A percentile compares a stretch with the other conserved stretches of the same genome.
Evolutionary conservation across 176 grass and related monocot genomes (phyloP).

Genomic region (Carex cristatella): DNA sequence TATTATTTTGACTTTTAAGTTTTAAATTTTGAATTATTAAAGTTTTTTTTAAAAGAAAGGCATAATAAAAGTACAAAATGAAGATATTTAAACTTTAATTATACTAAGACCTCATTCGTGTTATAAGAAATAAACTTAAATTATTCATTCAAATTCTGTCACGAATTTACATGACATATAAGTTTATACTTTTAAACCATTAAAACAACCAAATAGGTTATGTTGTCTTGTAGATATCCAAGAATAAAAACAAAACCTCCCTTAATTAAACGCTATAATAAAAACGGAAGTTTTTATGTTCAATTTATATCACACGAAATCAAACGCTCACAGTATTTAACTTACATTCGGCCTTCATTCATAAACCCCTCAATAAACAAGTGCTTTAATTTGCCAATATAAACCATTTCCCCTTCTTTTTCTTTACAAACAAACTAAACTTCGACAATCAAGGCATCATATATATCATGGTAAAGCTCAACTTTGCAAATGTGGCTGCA

Average conservation of each 20-base stretch:
- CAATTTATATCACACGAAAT: constrained; percentile 5
- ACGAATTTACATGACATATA: no score
- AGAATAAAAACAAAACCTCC: not conserved
- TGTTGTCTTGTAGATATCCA: no score
- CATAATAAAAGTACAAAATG: no score
- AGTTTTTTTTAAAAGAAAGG: no score
- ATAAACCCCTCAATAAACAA: not conserved
- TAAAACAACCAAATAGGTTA: no score
- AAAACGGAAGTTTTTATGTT: not conserved
- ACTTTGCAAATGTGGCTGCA: not conserved
- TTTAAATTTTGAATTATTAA: no score
- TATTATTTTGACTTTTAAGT: no score
- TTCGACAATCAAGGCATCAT: not conserved
- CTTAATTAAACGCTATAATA: not conserved
- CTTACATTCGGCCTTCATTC: not conserved
- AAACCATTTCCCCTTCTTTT: not conserved
- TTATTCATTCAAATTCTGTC: no score
- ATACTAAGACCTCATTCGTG: no score
- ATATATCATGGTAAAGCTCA: not conserved
- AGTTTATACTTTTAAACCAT: no score
- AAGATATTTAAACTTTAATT: no score
- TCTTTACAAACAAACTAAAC: not conserved
- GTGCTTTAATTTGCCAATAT: not conserved
- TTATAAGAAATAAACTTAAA: no score
- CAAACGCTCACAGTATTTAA: not conserved